Conservation (phyloP, 179 eudicot genomes). For the Monotropa hypopitys region DNA sequence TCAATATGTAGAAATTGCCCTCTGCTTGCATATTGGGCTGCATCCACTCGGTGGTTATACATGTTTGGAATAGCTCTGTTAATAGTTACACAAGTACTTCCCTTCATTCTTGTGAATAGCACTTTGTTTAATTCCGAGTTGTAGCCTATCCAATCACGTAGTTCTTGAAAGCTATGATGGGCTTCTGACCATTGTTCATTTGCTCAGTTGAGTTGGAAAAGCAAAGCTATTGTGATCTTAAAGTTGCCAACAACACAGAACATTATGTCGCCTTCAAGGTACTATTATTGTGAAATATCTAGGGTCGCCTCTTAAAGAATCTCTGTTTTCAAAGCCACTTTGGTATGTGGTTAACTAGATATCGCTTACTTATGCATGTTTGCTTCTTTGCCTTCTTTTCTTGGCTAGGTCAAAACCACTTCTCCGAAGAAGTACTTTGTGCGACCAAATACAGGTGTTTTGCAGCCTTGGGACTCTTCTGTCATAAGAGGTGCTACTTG, state of each 20-base stretch:
- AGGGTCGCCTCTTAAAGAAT: neutral
- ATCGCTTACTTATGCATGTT: neutral
- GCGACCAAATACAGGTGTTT: slow-evolving; percentile 77
- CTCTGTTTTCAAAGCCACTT: neutral
- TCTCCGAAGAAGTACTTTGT: slow-evolving; percentile 90
- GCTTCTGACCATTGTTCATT: neutral
- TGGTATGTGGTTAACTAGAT: neutral
- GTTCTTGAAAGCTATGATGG: neutral
- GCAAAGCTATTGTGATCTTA: slow-evolving; percentile 61
- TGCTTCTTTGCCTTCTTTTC: neutral
- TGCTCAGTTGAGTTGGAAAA: slow-evolving; percentile 73
- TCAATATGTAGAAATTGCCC: neutral
- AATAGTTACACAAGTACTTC: neutral
- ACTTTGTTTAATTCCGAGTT: neutral
- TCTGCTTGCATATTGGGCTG: slow-evolving; percentile 3
- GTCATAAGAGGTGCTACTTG: slow-evolving; percentile 57
- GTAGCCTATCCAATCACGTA: neutral
- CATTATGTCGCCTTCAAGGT: slow-evolving; percentile 78
- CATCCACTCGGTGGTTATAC: neutral
- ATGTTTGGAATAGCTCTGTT: neutral
- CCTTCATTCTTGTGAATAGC: neutral
- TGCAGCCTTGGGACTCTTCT: slow-evolving; percentile 81
- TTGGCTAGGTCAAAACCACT: slow-evolving; percentile 74
- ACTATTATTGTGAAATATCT: neutral
- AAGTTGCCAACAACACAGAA: slow-evolving; percentile 61